Conservation (phyloP, 345 rosid species). For the Heritiera littoralis region DNA sequence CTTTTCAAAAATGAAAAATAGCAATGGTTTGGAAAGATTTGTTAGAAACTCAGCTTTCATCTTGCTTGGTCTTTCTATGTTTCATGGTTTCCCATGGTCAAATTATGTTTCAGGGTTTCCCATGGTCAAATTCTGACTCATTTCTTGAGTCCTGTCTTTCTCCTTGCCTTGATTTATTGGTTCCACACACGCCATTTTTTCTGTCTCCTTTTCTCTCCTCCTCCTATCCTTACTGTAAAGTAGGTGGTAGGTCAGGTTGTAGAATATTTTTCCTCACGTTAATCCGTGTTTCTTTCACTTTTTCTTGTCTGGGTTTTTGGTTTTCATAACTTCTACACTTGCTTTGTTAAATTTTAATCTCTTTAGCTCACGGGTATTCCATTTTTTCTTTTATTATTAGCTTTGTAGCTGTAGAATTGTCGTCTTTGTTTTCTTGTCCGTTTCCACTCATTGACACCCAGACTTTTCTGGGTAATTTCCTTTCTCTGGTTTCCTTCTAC, state of each 20-base stretch:
- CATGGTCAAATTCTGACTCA: background rate
- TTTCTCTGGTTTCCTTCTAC: background rate
- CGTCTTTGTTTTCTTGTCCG: no score
- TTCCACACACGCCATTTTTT: slow-evolving; percentile 15
- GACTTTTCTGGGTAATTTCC: background rate
- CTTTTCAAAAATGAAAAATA: background rate
- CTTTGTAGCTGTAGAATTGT: background rate
- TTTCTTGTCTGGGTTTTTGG: background rate
- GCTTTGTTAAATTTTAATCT: background rate
- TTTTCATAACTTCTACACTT: background rate
- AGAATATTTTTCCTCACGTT: background rate
- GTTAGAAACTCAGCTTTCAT: background rate
- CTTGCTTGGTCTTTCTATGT: background rate
- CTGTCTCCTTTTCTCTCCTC: slow-evolving; percentile 19
- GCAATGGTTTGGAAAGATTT: no score
- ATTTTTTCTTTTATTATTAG: background rate
- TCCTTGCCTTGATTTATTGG: slow-evolving; percentile 17
- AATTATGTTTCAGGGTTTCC: background rate
- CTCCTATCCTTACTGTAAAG: background rate
- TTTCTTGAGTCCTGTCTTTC: slow-evolving; percentile 17
- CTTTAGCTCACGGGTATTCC: slow-evolving; percentile 13
- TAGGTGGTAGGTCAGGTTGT: background rate
- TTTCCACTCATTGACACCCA: background rate
- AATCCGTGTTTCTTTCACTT: background rate
- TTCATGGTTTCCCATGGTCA: background rate